Base-by-base conservation (phyloP, 768 basidiomycete genomes). In the Kwoniella europaea region DNA sequence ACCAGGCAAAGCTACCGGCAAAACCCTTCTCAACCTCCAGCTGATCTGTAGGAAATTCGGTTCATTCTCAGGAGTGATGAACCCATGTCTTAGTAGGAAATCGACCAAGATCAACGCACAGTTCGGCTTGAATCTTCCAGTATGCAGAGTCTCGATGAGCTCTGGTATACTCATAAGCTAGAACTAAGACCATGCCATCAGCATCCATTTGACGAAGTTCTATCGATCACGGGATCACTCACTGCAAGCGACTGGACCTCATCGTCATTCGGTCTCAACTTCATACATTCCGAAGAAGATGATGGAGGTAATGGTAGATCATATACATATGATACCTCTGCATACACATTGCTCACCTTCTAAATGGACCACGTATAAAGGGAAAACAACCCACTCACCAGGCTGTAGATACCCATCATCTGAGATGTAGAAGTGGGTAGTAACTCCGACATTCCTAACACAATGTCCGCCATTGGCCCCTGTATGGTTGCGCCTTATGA, bases 181-280 rank as follows among this genome's bases (percentile, higher is more conserved):
- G 16, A 46, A 12, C 44, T n/a, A 16, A 27, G 27, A 27, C 27
- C 16, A 46, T 16, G 44, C 16, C 44, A 46, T 46, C 44, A 46
- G 44, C 44, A 16, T 12, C 12, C 44, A 46, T 12, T 46, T 6
- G 2, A 46, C 44, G 4, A 46, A 46, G 44, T 2, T 46, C 27
- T 27, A 27, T 27, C 27, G 4, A 46, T 46, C 44, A 46, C 44
- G 10, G 10, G 44, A 10, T 46, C 16, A 46, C 87, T 63, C 66
- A 94, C 94, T 85, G 93, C 89, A 76, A 99, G 98, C 0, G 88
- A 90, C 80, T 97, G 94, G 2, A 97, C 97, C 81, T 99, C 97
- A 24, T 93, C 94, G 74, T 99, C 97, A 20, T 88, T 86, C 0
- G 94, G 93, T 63, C 86, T 86, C 7, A 92, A 93, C 58, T 86